A percentile compares a stretch with the other conserved stretches of the same genome.
phyloP scores from a whole-genome alignment of 495 filamentous ascomycete species.

The Hyphodiscus hymeniophilus region DNA sequence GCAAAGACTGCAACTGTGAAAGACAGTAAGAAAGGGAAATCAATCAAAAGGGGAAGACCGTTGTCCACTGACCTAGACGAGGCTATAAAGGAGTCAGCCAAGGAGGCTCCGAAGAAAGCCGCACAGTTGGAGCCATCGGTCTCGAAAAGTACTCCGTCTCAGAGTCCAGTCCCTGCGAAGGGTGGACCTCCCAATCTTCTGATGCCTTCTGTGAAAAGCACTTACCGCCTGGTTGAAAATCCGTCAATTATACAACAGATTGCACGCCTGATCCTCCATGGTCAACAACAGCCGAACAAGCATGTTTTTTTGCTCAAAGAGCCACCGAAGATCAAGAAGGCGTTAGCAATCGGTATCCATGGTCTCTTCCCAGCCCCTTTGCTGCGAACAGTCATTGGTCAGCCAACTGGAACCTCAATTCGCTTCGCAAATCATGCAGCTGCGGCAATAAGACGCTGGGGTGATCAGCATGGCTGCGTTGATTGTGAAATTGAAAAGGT shows the following conservation, averaged over 20 bases:
- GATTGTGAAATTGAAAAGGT: constrained; percentile 77
- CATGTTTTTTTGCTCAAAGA: constrained; percentile 69
- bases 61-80: constrained; percentile 26
- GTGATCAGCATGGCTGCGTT: constrained; percentile 52
- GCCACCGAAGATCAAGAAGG: constrained; percentile 65
- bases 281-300: constrained; percentile 48
- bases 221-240: constrained; percentile 57
- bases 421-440: constrained; percentile 87
- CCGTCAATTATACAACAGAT: constrained; percentile 68
- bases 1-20: constrained; percentile 46
- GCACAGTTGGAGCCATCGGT: constrained; percentile 22
- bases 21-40: constrained; percentile 25
- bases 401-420: constrained; percentile 91
- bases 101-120: not conserved
- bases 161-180: constrained; percentile 25
- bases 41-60: constrained; percentile 28
- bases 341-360: constrained; percentile 89
- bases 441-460: constrained; percentile 74
- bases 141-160: constrained; percentile 25
- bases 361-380: constrained; percentile 85
- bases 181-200: constrained; percentile 49
- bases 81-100: not conserved
- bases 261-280: constrained; percentile 54
- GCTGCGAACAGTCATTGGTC: constrained; percentile 79
- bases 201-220: constrained; percentile 58